Evolutionary conservation across 371 early-diverging fungal species (phyloP).

Genomic region (Syncephalastrum racemosum): DNA sequence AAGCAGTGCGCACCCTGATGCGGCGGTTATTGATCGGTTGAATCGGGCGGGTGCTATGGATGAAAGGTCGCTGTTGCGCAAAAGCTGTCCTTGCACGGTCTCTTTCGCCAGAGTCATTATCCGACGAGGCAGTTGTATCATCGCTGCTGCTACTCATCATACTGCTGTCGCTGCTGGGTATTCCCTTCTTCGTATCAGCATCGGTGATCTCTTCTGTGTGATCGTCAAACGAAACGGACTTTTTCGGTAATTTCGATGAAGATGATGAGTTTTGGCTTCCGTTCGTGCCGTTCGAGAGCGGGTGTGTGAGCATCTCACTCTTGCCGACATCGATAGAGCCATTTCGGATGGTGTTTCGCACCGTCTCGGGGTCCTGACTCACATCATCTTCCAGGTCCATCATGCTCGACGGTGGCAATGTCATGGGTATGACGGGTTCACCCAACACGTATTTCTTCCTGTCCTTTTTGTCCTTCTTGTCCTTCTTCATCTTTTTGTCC

Average conservation of each 20-base stretch:
- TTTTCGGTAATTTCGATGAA: slow-evolving; percentile 11
- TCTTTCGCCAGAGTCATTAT: slow-evolving; percentile 11
- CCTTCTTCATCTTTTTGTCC: slow-evolving; percentile 24
- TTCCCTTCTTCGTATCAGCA: background rate
- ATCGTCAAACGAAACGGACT: slow-evolving; percentile 30
- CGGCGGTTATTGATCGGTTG: slow-evolving; percentile 49
- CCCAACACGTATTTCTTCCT: slow-evolving; percentile 23
- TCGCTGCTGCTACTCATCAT: slow-evolving; percentile 23
- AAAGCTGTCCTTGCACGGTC: background rate
- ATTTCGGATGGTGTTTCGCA: slow-evolving; percentile 37
- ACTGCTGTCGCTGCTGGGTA: slow-evolving; percentile 6
- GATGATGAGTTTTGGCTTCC: background rate
- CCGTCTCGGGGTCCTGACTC: slow-evolving; percentile 32
- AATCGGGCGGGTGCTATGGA: slow-evolving; percentile 31
- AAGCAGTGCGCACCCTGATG: slow-evolving; percentile 51
- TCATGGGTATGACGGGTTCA: slow-evolving; percentile 21
- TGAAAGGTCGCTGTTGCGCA: background rate
- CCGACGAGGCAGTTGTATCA: slow-evolving; percentile 25
- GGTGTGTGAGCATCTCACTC: background rate
- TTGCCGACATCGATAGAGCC: slow-evolving; percentile 22
- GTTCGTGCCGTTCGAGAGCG: background rate
- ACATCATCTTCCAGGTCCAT: slow-evolving; percentile 8
- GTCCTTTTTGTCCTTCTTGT: slow-evolving; percentile 21
- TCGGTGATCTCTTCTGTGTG: background rate
- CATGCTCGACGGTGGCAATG: slow-evolving; percentile 9